Conservation (phyloP, 2,329 filamentous ascomycete genomes). For the Colletotrichum falcatum region DNA sequence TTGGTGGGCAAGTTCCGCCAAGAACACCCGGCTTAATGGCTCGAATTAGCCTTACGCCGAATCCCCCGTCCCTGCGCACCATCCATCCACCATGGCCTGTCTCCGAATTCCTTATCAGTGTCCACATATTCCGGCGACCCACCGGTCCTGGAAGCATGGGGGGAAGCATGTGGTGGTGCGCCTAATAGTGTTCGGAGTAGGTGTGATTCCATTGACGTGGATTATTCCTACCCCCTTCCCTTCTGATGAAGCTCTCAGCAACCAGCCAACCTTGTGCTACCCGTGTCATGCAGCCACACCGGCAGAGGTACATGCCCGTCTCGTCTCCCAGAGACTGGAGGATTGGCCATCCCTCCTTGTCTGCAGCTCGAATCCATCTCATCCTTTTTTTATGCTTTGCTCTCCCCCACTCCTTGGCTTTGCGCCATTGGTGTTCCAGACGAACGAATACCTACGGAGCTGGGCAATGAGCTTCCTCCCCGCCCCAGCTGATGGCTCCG, state of each 20-base stretch:
- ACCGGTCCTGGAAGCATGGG: constrained; percentile 18
- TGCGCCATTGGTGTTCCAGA: constrained; percentile 29
- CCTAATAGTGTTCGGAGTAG: constrained; percentile 8
- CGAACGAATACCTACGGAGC: constrained; percentile 9
- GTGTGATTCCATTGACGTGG: not conserved
- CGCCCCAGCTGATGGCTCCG: constrained; percentile 7
- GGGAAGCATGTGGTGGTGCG: constrained; percentile 33
- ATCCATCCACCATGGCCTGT: constrained; percentile 13
- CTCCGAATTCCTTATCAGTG: constrained; percentile 39
- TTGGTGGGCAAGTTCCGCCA: constrained; percentile 15
- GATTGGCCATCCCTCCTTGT: constrained; percentile 10
- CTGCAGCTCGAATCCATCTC: constrained; percentile 20
- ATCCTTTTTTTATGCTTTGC: constrained; percentile 26
- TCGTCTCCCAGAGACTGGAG: constrained; percentile 26
- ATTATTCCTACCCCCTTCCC: not conserved
- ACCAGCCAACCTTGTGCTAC: constrained; percentile 27
- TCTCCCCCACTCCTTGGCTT: constrained; percentile 25
- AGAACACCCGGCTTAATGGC: constrained; percentile 26
- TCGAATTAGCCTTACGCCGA: constrained; percentile 33
- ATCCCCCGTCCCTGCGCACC: constrained; percentile 24
- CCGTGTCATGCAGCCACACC: constrained; percentile 19
- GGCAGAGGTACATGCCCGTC: constrained; percentile 16
- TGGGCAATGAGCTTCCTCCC: constrained; percentile 27
- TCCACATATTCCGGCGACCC: constrained; percentile 34
- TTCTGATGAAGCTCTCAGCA: constrained; percentile 29